Conservation (phyloP, 2,329 filamentous ascomycete species). For the Aspergillus pseudonomiae region DNA sequence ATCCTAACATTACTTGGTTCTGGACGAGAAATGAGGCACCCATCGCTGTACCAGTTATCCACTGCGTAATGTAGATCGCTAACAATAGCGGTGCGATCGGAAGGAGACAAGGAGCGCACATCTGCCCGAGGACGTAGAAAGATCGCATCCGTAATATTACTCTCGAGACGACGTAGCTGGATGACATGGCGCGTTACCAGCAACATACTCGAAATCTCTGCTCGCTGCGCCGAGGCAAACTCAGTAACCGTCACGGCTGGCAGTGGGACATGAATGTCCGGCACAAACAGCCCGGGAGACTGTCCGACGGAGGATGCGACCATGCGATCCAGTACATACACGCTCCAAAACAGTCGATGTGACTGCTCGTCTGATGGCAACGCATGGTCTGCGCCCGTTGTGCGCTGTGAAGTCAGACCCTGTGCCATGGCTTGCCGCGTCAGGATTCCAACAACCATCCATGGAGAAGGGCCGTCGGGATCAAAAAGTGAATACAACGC, state of each 20-base stretch:
- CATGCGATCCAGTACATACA: slow-evolving; percentile 9
- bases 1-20: slow-evolving; percentile 9
- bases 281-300: slow-evolving; percentile 2
- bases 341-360: slow-evolving; percentile 7
- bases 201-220: slow-evolving; percentile 2
- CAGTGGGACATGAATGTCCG: slow-evolving; percentile 4
- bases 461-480: neutral
- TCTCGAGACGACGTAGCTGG: slow-evolving; percentile 3
- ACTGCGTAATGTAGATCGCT: neutral
- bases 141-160: neutral
- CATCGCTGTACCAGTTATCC: neutral
- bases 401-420: slow-evolving; percentile 1
- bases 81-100: neutral
- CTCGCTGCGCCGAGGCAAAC: slow-evolving; percentile 2
- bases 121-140: neutral
- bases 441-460: slow-evolving; percentile 8
- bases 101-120: neutral
- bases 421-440: slow-evolving; percentile 10
- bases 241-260: slow-evolving; percentile 9
- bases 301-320: slow-evolving; percentile 1
- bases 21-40: slow-evolving; percentile 2
- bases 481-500: neutral
- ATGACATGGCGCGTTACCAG: slow-evolving; percentile 8
- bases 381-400: neutral
- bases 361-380: neutral